Base-by-base conservation (phyloP, 148 eudicot genomes). In the Simmondsia chinensis region DNA sequence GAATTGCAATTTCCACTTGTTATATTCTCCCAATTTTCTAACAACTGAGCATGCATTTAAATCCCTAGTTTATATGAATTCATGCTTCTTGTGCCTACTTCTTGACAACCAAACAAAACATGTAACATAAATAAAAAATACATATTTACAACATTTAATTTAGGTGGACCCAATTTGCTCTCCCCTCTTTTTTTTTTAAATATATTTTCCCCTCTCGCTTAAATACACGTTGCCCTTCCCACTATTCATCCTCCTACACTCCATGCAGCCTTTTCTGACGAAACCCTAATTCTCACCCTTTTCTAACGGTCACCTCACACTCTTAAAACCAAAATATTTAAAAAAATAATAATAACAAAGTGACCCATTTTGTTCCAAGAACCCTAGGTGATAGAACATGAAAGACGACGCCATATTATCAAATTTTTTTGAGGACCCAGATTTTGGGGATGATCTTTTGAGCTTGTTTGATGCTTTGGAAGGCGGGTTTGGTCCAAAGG, bases 381-480 rank as follows among this genome's bases (percentile, higher is more conserved):
- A 29, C 33, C 33, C 10, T 9, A 38, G 21, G 18, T 38, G 21
- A 32, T 11, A 14, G 0, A 32, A 25, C 6, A 57, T 57, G 74
- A 28, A 40, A 20, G 63, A 59, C 24, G n/a, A n/a, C n/a, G n/a
- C n/a, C n/a, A n/a, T n/a, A n/a, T n/a, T 73, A 33, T 51, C 69
- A 5, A 58, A 50, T 17, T 65, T 69, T n/a, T 59, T 77, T 13
- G 68, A 56, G 2, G 62, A 72, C 0, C 46, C 65, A 2, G 72
- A 59, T 10, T 57, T 73, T 4, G 60, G 70, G 5, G 60, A 49
- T 9, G 77, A 79, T 6, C 56, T 79, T 20, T 79, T 75, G 22
- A 69, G 82, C 61, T 58, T 79, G 23, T 73, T 79, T 21, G 81
- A 75, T 30, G 70, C 61, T 14, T 53, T 78, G 22, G 85, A 74